These are phyloP conservation scores for Fraxinus sp. DNA, from an alignment of 305 asterid species.

Conservation along the genomic window DNA sequence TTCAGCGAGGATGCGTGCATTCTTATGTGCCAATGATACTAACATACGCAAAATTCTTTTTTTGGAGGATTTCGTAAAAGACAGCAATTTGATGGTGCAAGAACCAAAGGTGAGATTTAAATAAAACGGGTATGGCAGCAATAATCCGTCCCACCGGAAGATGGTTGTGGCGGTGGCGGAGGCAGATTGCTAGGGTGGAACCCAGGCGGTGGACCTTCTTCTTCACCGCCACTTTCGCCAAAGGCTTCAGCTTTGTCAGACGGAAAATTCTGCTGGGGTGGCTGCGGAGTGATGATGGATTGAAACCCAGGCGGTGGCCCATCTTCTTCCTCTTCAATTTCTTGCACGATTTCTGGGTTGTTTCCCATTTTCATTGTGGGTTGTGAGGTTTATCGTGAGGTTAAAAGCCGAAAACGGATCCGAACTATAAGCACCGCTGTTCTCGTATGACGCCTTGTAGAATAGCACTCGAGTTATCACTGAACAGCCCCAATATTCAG, in stretches of 20 bases:
- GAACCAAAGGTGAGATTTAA: not conserved
- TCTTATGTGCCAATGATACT: no score
- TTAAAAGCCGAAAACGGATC: not conserved
- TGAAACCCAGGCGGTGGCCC: constrained; percentile 92
- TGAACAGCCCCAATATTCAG: not conserved
- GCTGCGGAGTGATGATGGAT: constrained; percentile 35
- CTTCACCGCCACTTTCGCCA: constrained; percentile 38
- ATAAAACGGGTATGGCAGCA: not conserved
- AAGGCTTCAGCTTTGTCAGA: constrained; percentile 12
- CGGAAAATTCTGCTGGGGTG: not conserved
- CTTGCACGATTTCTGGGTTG: not conserved
- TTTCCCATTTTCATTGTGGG: not conserved
- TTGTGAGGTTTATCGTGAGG: not conserved
- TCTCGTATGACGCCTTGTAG: not conserved
- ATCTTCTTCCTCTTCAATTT: constrained; percentile 62
- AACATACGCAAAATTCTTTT: not conserved
- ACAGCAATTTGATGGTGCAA: not conserved
- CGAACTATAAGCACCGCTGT: not conserved
- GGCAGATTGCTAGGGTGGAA: constrained; percentile 44
- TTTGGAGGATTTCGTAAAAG: not conserved
- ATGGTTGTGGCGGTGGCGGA: constrained; percentile 18
- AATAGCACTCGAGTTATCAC: not conserved
- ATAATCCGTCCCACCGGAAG: constrained; percentile 44
- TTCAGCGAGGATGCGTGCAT: not conserved
- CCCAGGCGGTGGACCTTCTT: constrained; percentile 86